phyloP scores from a whole-genome alignment of 139 green algal genomes.

The Parachlorella kessleri region DNA sequence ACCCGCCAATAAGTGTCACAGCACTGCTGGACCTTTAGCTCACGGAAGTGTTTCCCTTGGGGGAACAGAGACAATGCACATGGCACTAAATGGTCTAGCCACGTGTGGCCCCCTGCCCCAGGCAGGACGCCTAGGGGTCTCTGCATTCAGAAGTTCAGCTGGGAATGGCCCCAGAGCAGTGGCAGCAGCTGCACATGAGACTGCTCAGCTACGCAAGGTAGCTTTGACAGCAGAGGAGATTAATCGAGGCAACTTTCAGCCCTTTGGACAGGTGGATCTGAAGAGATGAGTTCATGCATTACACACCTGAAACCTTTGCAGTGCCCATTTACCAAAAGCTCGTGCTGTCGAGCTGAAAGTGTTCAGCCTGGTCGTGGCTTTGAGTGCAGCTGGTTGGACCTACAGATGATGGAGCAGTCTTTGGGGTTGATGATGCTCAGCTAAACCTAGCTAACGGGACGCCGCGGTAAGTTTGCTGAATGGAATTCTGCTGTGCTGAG shows the following conservation, averaged over 20 bases:
- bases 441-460: conserved; percentile 69
- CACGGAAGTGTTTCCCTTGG: no score
- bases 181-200: no score
- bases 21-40: no score
- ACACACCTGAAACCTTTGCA: not conserved
- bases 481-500: not conserved
- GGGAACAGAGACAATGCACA: no score
- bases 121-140: no score
- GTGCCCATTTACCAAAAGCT: not conserved
- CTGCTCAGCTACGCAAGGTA: no score
- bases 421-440: conserved; percentile 67
- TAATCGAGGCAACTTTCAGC: conserved; percentile 57
- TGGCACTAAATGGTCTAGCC: no score
- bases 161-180: no score
- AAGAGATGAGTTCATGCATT: not conserved
- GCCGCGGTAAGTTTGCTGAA: conserved; percentile 44
- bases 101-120: no score
- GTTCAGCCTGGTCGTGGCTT: not conserved
- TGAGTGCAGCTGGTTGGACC: conserved; percentile 51
- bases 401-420: conserved; percentile 70
- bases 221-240: conserved; percentile 54
- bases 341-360: not conserved
- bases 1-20: no score
- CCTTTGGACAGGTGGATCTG: conserved; percentile 71
- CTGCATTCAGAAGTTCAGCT: no score